phyloP scores from a whole-genome alignment of 2,329 filamentous ascomycete species.

The Trichoderma endophyticum region DNA sequence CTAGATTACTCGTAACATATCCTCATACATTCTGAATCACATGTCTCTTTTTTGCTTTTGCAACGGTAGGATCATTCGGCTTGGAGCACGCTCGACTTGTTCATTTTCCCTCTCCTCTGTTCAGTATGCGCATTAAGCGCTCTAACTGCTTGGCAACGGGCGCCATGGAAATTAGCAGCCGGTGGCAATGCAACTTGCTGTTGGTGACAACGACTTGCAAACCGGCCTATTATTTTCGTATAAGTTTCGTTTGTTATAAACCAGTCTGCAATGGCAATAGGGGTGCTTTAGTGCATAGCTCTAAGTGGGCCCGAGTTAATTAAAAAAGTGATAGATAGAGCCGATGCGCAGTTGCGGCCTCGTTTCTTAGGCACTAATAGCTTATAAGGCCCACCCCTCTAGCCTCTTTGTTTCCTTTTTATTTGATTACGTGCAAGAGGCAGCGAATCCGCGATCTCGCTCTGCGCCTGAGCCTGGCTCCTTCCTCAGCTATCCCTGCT shows the following conservation, averaged over 20 bases:
- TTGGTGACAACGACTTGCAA: not conserved
- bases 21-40: too few relatives aligned
- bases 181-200: not conserved
- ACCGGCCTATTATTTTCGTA: not conserved
- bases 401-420: not conserved
- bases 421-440: not conserved
- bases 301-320: not conserved
- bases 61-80: too few relatives aligned
- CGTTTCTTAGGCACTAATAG: not conserved
- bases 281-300: not conserved
- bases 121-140: too few relatives aligned
- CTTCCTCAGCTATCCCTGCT: not conserved
- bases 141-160: too few relatives aligned
- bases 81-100: too few relatives aligned
- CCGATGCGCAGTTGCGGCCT: not conserved
- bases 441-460: not conserved
- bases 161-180: not conserved
- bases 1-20: too few relatives aligned
- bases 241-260: not conserved
- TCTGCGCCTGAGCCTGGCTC: not conserved
- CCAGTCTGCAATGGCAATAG: not conserved
- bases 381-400: not conserved
- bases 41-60: too few relatives aligned
- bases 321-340: not conserved
- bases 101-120: too few relatives aligned